Base-by-base conservation (phyloP, 768 basidiomycete genomes). In the Tylopilus plumbeoviolaceoides region DNA sequence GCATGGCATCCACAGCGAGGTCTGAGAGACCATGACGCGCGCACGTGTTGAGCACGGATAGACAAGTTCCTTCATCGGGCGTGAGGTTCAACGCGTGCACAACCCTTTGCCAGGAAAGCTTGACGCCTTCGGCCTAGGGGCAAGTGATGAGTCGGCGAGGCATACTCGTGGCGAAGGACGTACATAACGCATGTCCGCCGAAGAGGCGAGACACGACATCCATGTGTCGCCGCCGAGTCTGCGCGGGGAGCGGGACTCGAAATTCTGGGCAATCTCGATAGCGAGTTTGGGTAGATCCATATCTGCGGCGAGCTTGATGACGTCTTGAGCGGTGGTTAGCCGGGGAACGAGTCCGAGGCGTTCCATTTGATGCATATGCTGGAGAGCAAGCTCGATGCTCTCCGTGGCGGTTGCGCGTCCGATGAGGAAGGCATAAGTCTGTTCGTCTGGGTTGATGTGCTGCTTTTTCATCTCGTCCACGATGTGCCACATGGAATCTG, bases 31-130 rank as follows among this genome's bases (percentile, higher is more conserved):
- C 90, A 55, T 80, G 75, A 10, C 90, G 83, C 40, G 79, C 88
- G 15, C 88, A 88, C 1, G 86, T 82, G 57, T 87, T 76, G 36
- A 94, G 79, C 21, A 91, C 81, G 21, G 79, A 75, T 15, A 85
- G 59, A 58, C 85, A 84, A 25, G 85, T 67, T 0, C 91, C 91
- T 72, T 94, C 90, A 57, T 89, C 85, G 0, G 87, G 89, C 4
- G 73, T 71, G 41, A 87, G 60, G 46, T 74, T 72, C 20, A 81
- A 66, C 14, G 76, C 73, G 17, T 78, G 66, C 2, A 85, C 79
- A 28, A 81, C 71, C 30, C 76, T 76, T 10, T 78, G 61, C 91
- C 90, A 94, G 41, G 80, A 81, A 44, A 67, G 62, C 25, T 73
- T 53, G 5, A 87, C 82, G 18, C 91, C 92, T 12, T 88, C 82